Percentiles rank a stretch among this genome's conserved stretches.
phyloP scores from a whole-genome alignment of 495 filamentous ascomycete genomes.

The Pyrenula aspistea region DNA sequence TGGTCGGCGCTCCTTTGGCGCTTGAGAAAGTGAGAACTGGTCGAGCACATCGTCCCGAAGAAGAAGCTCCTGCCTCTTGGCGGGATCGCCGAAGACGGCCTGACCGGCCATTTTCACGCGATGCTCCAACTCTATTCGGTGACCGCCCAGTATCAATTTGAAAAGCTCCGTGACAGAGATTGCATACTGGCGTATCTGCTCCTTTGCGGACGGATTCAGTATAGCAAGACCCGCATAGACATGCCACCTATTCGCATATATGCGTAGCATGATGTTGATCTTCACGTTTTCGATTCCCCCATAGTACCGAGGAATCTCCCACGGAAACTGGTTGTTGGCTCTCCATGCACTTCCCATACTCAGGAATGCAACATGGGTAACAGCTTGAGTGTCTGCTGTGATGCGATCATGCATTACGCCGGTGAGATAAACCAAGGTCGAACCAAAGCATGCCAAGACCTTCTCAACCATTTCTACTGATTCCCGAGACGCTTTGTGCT shows the following conservation, averaged over 20 bases:
- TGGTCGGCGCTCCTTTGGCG: constrained; percentile 51
- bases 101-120: constrained; percentile 68
- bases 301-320: constrained; percentile 85
- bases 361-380: constrained; percentile 93
- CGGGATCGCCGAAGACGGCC: constrained; percentile 57
- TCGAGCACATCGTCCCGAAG: constrained; percentile 78
- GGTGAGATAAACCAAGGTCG: constrained; percentile 73
- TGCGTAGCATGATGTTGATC: constrained; percentile 93
- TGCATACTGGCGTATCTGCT: constrained; percentile 90
- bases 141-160: constrained; percentile 86
- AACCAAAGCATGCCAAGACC: constrained; percentile 70
- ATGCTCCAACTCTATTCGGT: constrained; percentile 63
- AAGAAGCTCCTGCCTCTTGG: constrained; percentile 51
- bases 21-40: constrained; percentile 66
- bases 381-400: constrained; percentile 94
- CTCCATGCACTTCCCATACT: constrained; percentile 97
- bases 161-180: constrained; percentile 86
- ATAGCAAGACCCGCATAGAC: constrained; percentile 97
- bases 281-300: constrained; percentile 99
- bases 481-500: constrained; percentile 72
- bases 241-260: constrained; percentile 98
- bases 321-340: constrained; percentile 85
- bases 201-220: constrained; percentile 80
- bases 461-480: constrained; percentile 66
- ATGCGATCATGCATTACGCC: constrained; percentile 87